Conservation (phyloP, 2,329 filamentous ascomycete species). For the Leptographium lundbergii region DNA sequence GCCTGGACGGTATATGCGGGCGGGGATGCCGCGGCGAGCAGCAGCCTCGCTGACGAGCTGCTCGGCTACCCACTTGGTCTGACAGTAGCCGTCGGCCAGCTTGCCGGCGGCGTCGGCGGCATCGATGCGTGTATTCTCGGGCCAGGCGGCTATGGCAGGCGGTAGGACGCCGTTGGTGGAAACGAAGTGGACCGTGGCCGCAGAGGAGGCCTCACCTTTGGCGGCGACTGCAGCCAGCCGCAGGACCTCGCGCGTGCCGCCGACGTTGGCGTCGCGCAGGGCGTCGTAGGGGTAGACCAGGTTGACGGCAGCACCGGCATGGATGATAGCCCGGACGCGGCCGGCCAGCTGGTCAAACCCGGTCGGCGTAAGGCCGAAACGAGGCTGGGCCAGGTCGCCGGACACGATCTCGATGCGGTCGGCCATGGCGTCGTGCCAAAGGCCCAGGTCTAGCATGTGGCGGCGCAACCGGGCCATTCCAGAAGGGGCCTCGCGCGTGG, state of each 20-base stretch:
- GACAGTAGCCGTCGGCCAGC: conserved; percentile 61
- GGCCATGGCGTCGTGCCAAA: conserved; percentile 67
- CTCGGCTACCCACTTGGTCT: conserved; percentile 74
- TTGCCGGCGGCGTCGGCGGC: conserved; percentile 53
- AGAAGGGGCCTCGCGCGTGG: conserved; percentile 46
- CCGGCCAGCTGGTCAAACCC: conserved; percentile 52
- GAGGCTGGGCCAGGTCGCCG: conserved; percentile 56
- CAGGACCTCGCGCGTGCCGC: conserved; percentile 65
- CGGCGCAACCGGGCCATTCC: conserved; percentile 62
- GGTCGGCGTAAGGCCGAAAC: conserved; percentile 54
- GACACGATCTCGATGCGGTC: conserved; percentile 66
- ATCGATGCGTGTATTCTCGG: conserved; percentile 53
- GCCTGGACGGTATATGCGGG: conserved; percentile 59
- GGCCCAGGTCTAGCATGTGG: conserved; percentile 64
- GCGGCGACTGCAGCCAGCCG: conserved; percentile 53
- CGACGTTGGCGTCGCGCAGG: conserved; percentile 60
- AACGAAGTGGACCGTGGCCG: conserved; percentile 58
- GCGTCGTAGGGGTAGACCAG: conserved; percentile 73
- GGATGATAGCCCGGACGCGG: conserved; percentile 60
- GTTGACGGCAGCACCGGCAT: conserved; percentile 68
- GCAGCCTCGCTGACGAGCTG: conserved; percentile 59
- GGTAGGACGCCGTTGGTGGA: conserved; percentile 73
- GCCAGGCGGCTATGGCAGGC: conserved; percentile 56
- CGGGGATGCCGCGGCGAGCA: conserved; percentile 49
- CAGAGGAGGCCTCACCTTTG: background rate